Evolutionary conservation across 345 rosid genomes (phyloP).

Genomic region (Euclidium syriacum): DNA sequence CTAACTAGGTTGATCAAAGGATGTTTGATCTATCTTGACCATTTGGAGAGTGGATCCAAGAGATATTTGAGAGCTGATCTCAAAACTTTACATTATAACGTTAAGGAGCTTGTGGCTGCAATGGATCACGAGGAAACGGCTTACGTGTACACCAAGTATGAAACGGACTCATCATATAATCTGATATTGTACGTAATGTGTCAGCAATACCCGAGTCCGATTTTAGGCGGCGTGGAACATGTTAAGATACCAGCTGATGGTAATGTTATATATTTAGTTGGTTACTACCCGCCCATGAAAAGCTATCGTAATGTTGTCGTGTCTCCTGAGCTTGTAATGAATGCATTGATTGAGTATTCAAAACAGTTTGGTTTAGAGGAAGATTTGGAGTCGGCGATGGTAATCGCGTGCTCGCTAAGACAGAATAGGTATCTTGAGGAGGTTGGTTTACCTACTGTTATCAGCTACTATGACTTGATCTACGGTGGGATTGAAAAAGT

Average conservation of each 20-base stretch:
- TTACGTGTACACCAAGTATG: not conserved
- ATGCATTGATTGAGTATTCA: conserved; percentile 24
- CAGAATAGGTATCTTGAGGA: not conserved
- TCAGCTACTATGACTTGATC: not conserved
- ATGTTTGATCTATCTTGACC: not conserved
- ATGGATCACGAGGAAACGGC: not conserved
- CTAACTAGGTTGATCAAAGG: not conserved
- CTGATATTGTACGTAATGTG: conserved; percentile 4
- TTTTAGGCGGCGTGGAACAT: conserved; percentile 5
- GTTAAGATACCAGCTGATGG: conserved; percentile 11
- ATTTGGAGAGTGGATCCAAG: conserved; percentile 1
- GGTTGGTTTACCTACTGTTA: not conserved
- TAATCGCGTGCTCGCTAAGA: conserved; percentile 37
- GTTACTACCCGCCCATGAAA: not conserved
- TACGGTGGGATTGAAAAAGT: not conserved
- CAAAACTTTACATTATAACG: not conserved
- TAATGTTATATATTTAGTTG: not conserved
- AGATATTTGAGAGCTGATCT: not conserved
- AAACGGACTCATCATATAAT: not conserved
- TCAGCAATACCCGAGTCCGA: not conserved
- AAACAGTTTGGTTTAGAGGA: conserved; percentile 52
- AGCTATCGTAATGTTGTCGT: not conserved
- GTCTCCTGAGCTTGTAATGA: not conserved
- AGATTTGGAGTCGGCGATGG: conserved; percentile 48
- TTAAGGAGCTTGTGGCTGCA: not conserved